Base-by-base conservation (phyloP, 345 rosid species). In the Moricandia moricandioides region DNA sequence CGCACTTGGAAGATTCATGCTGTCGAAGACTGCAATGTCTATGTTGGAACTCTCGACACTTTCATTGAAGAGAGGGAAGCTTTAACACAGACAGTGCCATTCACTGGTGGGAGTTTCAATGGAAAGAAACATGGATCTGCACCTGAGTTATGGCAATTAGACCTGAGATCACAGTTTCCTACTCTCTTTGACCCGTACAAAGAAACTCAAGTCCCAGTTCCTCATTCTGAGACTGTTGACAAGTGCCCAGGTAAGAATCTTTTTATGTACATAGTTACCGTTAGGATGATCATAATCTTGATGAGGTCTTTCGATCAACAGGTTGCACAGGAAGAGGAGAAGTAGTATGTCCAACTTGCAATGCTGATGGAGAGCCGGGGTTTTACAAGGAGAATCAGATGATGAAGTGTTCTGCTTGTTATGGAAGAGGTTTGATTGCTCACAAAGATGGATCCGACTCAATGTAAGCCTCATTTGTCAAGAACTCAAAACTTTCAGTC, bases 361-460 rank as follows among this genome's bases (percentile, higher is more conserved):
- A 91, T 82, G 82, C 85, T 5, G 87, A 85, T 66, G 91, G 86
- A 79, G 98, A 91, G 73, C 91, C 88, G 0, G 98, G 96, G 43
- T 85, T 67, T 81, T 89, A 87, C 66, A 88, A 86, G 82, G 89
- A 88, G 82, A 88, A 88, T 65, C 97, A 77, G 85, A 82, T 84
- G 97, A 75, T 47, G 72, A 76, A 71, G 18, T 94, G 98, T 76
- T 59, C 88, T 16, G 55, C 71, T 67, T 94, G 96, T 83, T 67
- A 86, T 65, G 98, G 97, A 62, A 89, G 97, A 84, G 98, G 99
- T 78, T 86, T 95, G 67, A 81, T 89, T 78, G 99, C 97, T 76
- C 99, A 84, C 79, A 87, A 76, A 85, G 97, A 92, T 80, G 99
- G 97, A 74, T 95, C 97, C 26, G 97, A 95, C 88, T 75, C 99